Evolutionary conservation across 139 green algal genomes (phyloP).

Genomic region (Astrephomene gubernaculifera): DNA sequence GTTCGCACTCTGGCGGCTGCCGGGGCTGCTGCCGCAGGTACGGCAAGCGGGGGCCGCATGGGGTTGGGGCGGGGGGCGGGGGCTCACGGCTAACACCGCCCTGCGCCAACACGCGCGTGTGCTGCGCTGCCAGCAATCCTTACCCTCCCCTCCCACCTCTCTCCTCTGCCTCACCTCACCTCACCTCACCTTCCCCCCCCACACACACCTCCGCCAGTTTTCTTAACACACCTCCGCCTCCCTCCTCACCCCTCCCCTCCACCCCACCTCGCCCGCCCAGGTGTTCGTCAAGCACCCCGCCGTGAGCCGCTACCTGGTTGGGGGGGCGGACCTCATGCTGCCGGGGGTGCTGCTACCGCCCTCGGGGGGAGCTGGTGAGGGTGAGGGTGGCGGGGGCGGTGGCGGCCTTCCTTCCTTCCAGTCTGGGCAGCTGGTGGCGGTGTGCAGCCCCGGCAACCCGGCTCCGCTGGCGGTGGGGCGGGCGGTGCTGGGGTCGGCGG

Average conservation of each 20-base stretch:
- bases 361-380: no score
- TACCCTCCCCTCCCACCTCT: no score
- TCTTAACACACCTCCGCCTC: no score
- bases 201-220: no score
- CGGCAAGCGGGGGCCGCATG: neutral
- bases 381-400: no score
- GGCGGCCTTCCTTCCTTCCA: constrained; percentile 39
- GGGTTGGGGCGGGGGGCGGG: neutral
- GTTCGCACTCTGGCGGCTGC: constrained; percentile 69
- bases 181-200: no score
- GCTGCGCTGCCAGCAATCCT: no score
- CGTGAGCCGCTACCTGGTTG: constrained; percentile 68
- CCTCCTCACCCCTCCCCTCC: no score
- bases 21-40: constrained; percentile 53
- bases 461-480: constrained; percentile 64
- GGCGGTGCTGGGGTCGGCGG: constrained; percentile 54
- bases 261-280: neutral
- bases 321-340: constrained; percentile 80
- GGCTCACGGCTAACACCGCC: no score
- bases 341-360: constrained; percentile 57
- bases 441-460: constrained; percentile 70
- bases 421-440: constrained; percentile 53
- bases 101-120: no score
- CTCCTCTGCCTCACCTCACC: no score
- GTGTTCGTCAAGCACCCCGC: constrained; percentile 70